These are phyloP conservation scores for Lactuca sativa DNA, from an alignment of 129 eudicot species.

Conservation along the genomic window DNA sequence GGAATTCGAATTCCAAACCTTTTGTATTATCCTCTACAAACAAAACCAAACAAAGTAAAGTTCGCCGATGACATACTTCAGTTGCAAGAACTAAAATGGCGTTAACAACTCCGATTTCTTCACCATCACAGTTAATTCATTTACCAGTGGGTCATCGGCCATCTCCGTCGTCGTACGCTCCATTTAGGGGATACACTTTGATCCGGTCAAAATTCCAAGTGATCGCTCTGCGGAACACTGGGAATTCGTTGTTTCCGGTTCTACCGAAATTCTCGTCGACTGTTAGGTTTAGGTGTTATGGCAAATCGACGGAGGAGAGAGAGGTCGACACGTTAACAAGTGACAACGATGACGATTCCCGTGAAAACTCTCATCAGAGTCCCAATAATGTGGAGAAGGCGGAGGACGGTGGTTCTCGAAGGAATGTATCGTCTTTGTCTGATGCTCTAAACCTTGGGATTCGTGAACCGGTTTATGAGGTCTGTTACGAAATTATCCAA, in stretches of 20 bases:
- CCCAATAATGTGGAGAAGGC: constrained; percentile 19
- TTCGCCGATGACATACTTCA: constrained; percentile 17
- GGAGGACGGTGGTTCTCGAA: constrained; percentile 42
- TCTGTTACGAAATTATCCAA: constrained; percentile 18
- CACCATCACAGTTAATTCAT: constrained; percentile 43
- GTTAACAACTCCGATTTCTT: constrained; percentile 39
- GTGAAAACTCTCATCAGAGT: constrained; percentile 26
- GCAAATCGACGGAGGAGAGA: constrained; percentile 54
- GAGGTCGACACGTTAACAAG: constrained; percentile 32
- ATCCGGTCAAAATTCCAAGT: constrained; percentile 41
- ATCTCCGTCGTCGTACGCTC: constrained; percentile 15
- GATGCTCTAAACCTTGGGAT: constrained; percentile 64
- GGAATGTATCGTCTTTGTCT: constrained; percentile 35
- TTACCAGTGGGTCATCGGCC: constrained; percentile 41
- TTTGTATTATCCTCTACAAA: not conserved
- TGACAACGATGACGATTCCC: constrained; percentile 38
- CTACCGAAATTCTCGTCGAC: constrained; percentile 19
- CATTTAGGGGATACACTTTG: constrained; percentile 33
- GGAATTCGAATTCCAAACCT: not conserved
- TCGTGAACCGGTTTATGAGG: constrained; percentile 97
- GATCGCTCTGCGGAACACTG: constrained; percentile 31
- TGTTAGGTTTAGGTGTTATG: constrained; percentile 38
- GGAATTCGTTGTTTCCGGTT: constrained; percentile 31
- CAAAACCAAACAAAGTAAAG: not conserved
- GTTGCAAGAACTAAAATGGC: constrained; percentile 40